Evolutionary conservation across 148 eudicot genomes (phyloP), one percentile per base, ranked within the genome.

Genomic region (Amaranthus hypochondriacus): DNA sequence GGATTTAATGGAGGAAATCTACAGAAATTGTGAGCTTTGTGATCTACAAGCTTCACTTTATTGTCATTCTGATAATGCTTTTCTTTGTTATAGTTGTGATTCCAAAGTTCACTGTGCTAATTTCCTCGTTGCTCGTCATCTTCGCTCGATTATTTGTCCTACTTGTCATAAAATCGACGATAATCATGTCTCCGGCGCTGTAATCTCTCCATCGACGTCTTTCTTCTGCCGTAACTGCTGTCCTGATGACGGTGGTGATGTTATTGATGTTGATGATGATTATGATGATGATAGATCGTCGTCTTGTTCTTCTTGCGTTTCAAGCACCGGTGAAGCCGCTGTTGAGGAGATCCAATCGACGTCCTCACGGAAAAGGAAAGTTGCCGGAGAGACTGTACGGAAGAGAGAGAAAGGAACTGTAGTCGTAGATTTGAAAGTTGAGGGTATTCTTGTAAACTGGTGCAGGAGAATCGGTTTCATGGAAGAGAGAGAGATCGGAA

Each of bases 61-160:
- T 66, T 89, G 95, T 66, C 56, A 84, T 2, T 84, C 91, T 13
- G 95, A 89, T 21, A 71, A 84, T 4, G 95, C 95, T 0, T 86
- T 73, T 48, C 83, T 89, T 0, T 87, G 95, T 78, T 39, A 48
- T 43, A 48, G 3, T 44, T 89, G 95, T 74, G 91, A 87, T 48
- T 74, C 74, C 7, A 74, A 77, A 55, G 89, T 89, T 14, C 95
- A 89, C 82, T 53, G 71, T 4, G 91, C 88, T 4, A 87, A 89
- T 65, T 89, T 89, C 82, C 89, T 89, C 51, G 95, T 83, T n/a
- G 89, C 95, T 46, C 91, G 95, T 12, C 95, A 89, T 63, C 56
- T 83, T 11, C 85, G 91, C 50, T 74, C 68, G 1, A 4, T 56
- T 5, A 14, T 87, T 12, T 86, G 89, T 77, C 73, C 80, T 51